phyloP scores from a whole-genome alignment of 352 stramenopile species.

The Phytophthora pinifolia region DNA sequence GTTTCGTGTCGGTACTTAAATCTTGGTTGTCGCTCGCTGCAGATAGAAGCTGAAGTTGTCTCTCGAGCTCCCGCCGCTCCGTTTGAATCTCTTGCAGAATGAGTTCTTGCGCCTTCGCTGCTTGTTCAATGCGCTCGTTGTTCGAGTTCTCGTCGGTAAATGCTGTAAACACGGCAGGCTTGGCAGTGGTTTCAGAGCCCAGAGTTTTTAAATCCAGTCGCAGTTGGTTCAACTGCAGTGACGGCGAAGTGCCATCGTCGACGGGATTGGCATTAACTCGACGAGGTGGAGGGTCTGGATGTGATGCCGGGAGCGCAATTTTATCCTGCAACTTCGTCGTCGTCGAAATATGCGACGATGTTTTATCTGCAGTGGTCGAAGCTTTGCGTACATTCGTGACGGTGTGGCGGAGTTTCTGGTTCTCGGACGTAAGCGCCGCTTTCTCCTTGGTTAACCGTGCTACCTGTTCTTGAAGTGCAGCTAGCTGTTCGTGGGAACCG shows the following conservation, averaged over 20 bases:
- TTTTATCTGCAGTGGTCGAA: slow-evolving; percentile 1
- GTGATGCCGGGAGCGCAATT: not conserved
- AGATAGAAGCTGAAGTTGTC: slow-evolving; percentile 35
- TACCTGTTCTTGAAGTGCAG: slow-evolving; percentile 49
- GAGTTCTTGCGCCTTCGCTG: slow-evolving; percentile 21
- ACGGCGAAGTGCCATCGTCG: slow-evolving; percentile 9
- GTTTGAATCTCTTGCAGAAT: slow-evolving; percentile 39
- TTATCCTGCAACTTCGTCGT: slow-evolving; percentile 4
- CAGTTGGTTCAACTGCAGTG: slow-evolving; percentile 36
- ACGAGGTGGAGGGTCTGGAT: slow-evolving; percentile 4
- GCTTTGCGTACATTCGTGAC: slow-evolving; percentile 24
- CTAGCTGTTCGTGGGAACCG: slow-evolving; percentile 30
- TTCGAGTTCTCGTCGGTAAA: slow-evolving; percentile 26
- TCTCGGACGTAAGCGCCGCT: slow-evolving; percentile 41
- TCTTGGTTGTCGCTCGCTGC: slow-evolving; percentile 11
- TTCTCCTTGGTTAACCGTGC: slow-evolving; percentile 44
- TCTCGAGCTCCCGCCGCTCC: slow-evolving; percentile 46
- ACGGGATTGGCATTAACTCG: not conserved
- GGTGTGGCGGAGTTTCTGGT: slow-evolving; percentile 47
- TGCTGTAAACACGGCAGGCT: slow-evolving; percentile 12
- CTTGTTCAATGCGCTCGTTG: slow-evolving; percentile 19
- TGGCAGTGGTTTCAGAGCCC: slow-evolving; percentile 2
- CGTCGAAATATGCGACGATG: not conserved
- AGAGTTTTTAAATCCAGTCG: slow-evolving; percentile 32
- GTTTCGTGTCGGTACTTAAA: not conserved